phyloP scores from a whole-genome alignment of 768 basidiomycete genomes.

The Pleurotus citrinopileatus region DNA sequence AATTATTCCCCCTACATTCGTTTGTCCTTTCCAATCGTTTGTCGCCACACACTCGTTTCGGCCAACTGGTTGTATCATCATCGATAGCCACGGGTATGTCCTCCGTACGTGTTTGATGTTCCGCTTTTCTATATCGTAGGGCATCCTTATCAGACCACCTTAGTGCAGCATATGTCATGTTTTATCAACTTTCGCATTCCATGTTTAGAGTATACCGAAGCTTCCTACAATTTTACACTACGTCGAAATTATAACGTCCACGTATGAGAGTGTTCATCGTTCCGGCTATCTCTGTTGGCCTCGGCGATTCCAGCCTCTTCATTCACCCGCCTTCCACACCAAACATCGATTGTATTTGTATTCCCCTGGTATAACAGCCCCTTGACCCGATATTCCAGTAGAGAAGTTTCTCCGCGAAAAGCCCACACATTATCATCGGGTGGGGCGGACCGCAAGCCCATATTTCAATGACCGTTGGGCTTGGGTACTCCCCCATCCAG shows the following conservation, averaged over 20 bases:
- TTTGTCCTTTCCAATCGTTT: neutral
- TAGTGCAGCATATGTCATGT: neutral
- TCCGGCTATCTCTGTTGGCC: too few relatives aligned
- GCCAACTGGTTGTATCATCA: constrained; percentile 3
- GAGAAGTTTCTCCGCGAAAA: constrained; percentile 5
- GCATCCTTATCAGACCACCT: neutral
- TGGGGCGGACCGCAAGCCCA: neutral
- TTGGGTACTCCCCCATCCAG: neutral
- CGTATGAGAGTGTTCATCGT: too few relatives aligned
- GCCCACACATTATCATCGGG: neutral
- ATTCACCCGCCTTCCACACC: too few relatives aligned
- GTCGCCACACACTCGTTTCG: neutral
- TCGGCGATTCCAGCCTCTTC: too few relatives aligned
- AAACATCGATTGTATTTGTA: too few relatives aligned
- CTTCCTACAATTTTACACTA: neutral
- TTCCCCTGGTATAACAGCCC: too few relatives aligned
- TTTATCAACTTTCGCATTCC: neutral
- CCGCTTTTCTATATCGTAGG: neutral
- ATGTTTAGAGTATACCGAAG: neutral
- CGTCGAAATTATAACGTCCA: neutral
- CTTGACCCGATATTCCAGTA: too few relatives aligned
- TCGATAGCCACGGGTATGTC: neutral
- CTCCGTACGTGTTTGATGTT: neutral
- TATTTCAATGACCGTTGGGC: constrained; percentile 1
- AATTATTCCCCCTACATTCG: too few relatives aligned